Evolutionary conservation across 2,329 filamentous ascomycete genomes (phyloP).

Genomic region (Paecilomyces sp.): DNA sequence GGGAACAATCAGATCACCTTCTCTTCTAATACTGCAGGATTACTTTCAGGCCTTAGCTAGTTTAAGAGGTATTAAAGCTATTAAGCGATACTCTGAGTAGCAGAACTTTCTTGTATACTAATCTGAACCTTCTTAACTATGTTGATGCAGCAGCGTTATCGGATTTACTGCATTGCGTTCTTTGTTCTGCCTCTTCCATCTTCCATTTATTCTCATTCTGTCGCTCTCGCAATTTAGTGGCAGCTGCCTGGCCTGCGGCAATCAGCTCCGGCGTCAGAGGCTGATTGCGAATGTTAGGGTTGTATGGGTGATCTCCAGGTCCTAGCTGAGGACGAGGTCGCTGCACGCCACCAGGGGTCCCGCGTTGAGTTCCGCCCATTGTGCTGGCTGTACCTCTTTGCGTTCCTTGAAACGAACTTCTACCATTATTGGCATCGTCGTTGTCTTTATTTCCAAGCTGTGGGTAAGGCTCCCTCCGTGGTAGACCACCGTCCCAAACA

Average conservation of each 20-base stretch:
- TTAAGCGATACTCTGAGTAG: no score
- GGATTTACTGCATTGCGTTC: no score
- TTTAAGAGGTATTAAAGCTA: no score
- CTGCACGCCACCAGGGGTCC: neutral
- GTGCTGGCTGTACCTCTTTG: neutral
- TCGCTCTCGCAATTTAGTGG: neutral
- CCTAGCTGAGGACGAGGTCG: neutral
- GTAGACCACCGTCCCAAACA: neutral
- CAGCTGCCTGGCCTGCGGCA: neutral
- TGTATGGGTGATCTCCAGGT: neutral
- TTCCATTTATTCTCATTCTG: conserved; percentile 8
- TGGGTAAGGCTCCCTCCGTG: neutral
- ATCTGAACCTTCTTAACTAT: neutral
- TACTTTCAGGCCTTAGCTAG: no score
- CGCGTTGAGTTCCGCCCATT: neutral
- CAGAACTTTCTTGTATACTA: no score
- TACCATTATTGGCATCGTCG: neutral
- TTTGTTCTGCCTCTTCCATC: conserved; percentile 14
- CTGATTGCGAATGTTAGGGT: neutral
- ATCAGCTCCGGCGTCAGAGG: neutral
- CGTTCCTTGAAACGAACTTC: neutral
- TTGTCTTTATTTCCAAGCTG: neutral
- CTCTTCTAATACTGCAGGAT: no score
- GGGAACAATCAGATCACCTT: no score
- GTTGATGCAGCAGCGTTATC: neutral